Evolutionary conservation across 306 rosid genomes (phyloP).

Genomic region (Fagus sylvatica): DNA sequence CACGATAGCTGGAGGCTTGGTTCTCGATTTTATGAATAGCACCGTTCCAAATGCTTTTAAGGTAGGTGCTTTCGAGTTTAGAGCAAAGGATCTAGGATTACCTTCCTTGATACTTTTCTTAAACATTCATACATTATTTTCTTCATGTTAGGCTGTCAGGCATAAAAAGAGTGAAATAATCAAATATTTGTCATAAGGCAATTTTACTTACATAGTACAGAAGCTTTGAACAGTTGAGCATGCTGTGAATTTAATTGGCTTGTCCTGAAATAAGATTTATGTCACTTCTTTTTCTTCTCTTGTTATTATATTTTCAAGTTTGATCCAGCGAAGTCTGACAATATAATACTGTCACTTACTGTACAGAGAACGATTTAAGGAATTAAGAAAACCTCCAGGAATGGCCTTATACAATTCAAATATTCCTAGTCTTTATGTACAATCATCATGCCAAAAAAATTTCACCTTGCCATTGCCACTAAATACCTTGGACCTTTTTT

Average conservation of each 20-base stretch:
- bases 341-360: too few species aligned
- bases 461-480: slow-evolving; percentile 9
- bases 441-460: background rate
- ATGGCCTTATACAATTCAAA: background rate
- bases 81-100: slow-evolving; percentile 3
- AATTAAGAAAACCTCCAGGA: background rate
- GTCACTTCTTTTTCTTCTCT: background rate
- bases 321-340: too few species aligned
- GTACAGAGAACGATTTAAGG: background rate
- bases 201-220: background rate
- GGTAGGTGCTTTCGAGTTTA: slow-evolving; percentile 44
- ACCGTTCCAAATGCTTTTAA: slow-evolving; percentile 84
- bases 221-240: background rate
- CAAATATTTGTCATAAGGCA: background rate
- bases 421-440: slow-evolving; percentile 4
- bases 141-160: background rate
- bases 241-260: background rate
- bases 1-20: slow-evolving; percentile 70
- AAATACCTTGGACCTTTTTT: slow-evolving; percentile 22
- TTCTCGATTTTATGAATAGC: slow-evolving; percentile 58
- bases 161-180: background rate
- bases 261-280: too few species aligned
- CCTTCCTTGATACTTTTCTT: slow-evolving; percentile 16
- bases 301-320: background rate
- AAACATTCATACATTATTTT: slow-evolving; percentile 7